Evolutionary conservation across 345 rosid genomes (phyloP).

Genomic region (Kandelia obovata): DNA sequence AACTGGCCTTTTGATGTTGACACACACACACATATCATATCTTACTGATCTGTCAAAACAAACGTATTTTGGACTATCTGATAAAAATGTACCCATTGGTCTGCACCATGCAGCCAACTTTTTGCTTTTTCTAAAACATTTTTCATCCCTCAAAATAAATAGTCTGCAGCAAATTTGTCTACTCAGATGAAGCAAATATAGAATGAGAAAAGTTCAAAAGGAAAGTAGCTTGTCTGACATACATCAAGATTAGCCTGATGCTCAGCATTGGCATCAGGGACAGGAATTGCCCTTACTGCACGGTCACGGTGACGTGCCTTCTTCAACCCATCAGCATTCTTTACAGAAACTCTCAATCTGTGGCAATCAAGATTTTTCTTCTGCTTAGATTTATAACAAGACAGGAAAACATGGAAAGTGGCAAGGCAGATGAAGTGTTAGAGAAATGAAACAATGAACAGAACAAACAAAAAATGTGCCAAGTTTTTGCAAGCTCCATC

Average conservation of each 20-base stretch:
- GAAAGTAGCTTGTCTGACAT: conserved; percentile 25
- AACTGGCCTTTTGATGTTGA: too few species aligned
- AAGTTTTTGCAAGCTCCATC: background rate
- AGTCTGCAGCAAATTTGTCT: too few species aligned
- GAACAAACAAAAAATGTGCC: background rate
- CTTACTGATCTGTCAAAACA: too few species aligned
- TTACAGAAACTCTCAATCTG: conserved; percentile 29
- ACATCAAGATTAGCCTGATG: conserved; percentile 36
- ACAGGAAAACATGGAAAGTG: background rate
- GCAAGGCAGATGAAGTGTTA: background rate
- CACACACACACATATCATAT: too few species aligned
- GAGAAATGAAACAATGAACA: background rate
- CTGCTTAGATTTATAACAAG: background rate
- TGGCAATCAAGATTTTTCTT: conserved; percentile 3
- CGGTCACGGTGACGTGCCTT: conserved; percentile 28
- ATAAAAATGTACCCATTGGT: too few species aligned
- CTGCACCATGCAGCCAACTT: too few species aligned
- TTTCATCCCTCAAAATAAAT: too few species aligned
- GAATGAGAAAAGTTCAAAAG: background rate
- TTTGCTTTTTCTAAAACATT: too few species aligned
- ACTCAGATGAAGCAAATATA: background rate
- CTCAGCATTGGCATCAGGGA: conserved; percentile 31
- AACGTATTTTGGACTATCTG: too few species aligned
- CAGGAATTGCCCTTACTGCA: conserved; percentile 24
- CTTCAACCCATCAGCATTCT: conserved; percentile 24